Evolutionary conservation across 2,329 filamentous ascomycete genomes (phyloP).

Genomic region (Colletotrichum viniferum): DNA sequence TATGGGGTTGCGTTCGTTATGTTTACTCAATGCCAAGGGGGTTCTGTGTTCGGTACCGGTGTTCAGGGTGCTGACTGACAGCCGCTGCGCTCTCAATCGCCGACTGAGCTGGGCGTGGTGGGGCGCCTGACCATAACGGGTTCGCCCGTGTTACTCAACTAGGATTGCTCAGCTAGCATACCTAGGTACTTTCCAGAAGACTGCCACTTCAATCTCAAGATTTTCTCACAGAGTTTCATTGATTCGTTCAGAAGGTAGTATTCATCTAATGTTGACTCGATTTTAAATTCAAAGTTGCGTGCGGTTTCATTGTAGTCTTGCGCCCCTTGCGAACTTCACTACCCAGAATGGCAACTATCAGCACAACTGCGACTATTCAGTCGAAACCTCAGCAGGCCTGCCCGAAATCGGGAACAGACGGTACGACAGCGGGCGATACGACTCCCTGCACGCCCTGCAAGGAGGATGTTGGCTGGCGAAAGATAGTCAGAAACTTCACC

Average conservation of each 20-base stretch:
- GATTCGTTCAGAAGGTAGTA: not conserved
- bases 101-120: not conserved
- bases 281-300: not conserved
- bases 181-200: not conserved
- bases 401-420: not conserved
- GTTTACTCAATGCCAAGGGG: not conserved
- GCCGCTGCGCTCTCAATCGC: not conserved
- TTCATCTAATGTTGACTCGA: not conserved
- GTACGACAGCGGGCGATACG: not conserved
- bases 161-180: not conserved
- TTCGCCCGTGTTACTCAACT: not conserved
- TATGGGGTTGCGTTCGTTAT: not conserved
- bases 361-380: not conserved
- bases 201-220: not conserved
- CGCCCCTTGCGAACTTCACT: not conserved
- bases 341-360: not conserved
- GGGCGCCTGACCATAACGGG: not conserved
- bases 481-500: constrained; percentile 56
- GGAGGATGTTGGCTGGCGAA: constrained; percentile 44
- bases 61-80: not conserved
- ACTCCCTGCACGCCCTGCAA: constrained; percentile 26
- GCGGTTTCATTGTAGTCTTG: not conserved
- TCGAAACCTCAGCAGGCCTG: not conserved
- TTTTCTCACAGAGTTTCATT: not conserved
- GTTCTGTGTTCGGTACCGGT: not conserved